phyloP scores from a whole-genome alignment of 176 grass and related monocot genomes.

The Phyllostachys edulis region DNA sequence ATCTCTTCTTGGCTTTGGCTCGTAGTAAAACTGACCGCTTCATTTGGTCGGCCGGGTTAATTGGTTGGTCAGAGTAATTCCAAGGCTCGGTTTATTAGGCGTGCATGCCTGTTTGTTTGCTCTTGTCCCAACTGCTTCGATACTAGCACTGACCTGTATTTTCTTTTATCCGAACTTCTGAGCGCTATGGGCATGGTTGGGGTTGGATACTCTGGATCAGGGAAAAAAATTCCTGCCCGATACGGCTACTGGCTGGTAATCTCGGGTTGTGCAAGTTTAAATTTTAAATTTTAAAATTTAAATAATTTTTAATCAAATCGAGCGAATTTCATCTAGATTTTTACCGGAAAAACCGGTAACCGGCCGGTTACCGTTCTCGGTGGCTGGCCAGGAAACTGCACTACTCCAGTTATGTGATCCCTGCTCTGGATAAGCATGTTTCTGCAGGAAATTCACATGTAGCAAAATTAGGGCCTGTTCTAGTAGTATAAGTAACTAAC shows the following conservation, averaged over 20 bases:
- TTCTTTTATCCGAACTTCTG: not conserved
- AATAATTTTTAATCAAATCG: no score
- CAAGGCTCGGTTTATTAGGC: not conserved
- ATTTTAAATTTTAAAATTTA: no score
- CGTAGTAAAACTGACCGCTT: not conserved
- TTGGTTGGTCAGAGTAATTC: not conserved
- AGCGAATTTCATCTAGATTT: no score
- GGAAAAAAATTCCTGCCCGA: no score
- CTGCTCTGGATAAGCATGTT: not conserved
- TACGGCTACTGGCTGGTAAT: no score
- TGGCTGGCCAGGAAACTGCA: no score
- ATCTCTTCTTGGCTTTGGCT: not conserved
- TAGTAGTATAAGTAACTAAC: not conserved
- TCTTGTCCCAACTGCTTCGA: not conserved
- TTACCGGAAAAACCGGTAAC: no score
- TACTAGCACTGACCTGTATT: not conserved
- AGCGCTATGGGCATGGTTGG: not conserved
- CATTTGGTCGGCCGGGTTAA: constrained; percentile 1
- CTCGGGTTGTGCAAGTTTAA: no score
- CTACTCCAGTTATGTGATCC: no score
- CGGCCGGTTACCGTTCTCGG: no score
- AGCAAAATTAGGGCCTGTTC: no score
- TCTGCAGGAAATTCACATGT: no score
- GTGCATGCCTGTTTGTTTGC: not conserved
- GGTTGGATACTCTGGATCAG: not conserved